A percentile compares a stretch with the other conserved stretches of the same genome.
Evolutionary conservation across 495 filamentous ascomycete genomes (phyloP).

Genomic region (Trichoderma reesei): DNA sequence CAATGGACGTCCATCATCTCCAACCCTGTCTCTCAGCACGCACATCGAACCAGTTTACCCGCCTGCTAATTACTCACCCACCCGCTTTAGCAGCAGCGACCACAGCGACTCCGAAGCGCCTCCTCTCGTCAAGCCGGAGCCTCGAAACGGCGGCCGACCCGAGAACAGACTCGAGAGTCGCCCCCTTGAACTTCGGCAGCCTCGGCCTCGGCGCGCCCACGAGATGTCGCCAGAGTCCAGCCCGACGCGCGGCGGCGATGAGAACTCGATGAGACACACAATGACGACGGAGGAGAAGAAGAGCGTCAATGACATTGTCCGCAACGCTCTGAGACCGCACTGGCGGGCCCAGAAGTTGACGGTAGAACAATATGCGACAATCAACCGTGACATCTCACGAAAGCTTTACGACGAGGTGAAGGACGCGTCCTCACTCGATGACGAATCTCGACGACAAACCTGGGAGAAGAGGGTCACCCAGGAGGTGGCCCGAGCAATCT

Average conservation of each 20-base stretch:
- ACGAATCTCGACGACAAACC: slow-evolving; percentile 41
- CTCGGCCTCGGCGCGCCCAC: slow-evolving; percentile 35
- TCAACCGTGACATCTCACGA: slow-evolving; percentile 75
- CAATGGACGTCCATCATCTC: slow-evolving; percentile 45
- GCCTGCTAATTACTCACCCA: slow-evolving; percentile 51
- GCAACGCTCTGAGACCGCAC: slow-evolving; percentile 62
- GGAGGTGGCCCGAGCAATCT: slow-evolving; percentile 62
- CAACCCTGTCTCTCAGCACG: slow-evolving; percentile 59
- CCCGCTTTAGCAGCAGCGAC: slow-evolving; percentile 34
- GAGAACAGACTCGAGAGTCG: slow-evolving; percentile 11
- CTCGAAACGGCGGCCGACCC: neutral
- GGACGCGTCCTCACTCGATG: slow-evolving; percentile 42
- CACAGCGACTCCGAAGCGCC: slow-evolving; percentile 36
- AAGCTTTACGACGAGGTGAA: slow-evolving; percentile 76
- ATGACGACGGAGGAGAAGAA: slow-evolving; percentile 67
- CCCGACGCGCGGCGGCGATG: slow-evolving; percentile 10
- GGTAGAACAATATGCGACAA: slow-evolving; percentile 75
- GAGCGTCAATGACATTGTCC: slow-evolving; percentile 73
- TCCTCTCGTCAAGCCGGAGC: slow-evolving; percentile 13
- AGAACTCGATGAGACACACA: slow-evolving; percentile 33
- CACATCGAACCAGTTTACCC: slow-evolving; percentile 52
- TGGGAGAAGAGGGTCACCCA: slow-evolving; percentile 62
- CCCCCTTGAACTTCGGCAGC: slow-evolving; percentile 37
- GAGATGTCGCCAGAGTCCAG: slow-evolving; percentile 18
- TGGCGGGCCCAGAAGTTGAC: slow-evolving; percentile 60